These are phyloP conservation scores for Ogataea corticis DNA, from an alignment of 805 yeast species.

Conservation along the genomic window DNA sequence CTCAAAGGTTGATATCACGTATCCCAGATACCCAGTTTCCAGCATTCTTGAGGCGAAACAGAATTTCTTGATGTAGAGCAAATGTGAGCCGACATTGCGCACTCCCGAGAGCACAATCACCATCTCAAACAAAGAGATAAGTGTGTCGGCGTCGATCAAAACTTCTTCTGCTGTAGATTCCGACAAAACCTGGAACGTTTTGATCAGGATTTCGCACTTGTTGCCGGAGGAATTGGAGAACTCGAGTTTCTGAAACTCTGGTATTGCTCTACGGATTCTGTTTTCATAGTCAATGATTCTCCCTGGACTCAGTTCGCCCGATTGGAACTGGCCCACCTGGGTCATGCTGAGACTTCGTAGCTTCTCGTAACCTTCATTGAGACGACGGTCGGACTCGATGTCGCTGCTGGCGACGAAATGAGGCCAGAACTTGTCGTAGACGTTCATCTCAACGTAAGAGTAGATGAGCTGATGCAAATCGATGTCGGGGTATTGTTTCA, in stretches of 20 bases:
- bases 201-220: slow-evolving; percentile 50
- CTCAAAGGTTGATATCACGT: slow-evolving; percentile 80
- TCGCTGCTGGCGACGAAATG: slow-evolving; percentile 29
- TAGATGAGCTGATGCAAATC: slow-evolving; percentile 58
- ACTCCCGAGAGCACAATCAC: slow-evolving; percentile 67
- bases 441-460: slow-evolving; percentile 68
- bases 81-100: slow-evolving; percentile 57
- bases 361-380: slow-evolving; percentile 34
- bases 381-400: slow-evolving; percentile 14
- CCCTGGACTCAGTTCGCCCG: slow-evolving; percentile 4
- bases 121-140: slow-evolving; percentile 70
- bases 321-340: slow-evolving; percentile 49
- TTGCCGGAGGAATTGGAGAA: slow-evolving; percentile 46
- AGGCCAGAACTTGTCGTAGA: slow-evolving; percentile 69
- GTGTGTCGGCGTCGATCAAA: slow-evolving; percentile 75
- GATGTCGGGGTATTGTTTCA: slow-evolving; percentile 21
- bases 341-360: slow-evolving; percentile 46
- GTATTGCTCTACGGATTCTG: slow-evolving; percentile 51
- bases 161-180: slow-evolving; percentile 13
- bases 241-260: slow-evolving; percentile 48
- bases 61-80: slow-evolving; percentile 65
- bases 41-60: slow-evolving; percentile 42
- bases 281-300: slow-evolving; percentile 37
- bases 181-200: slow-evolving; percentile 55
- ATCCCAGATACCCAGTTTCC: slow-evolving; percentile 65